These are phyloP conservation scores for Dipteronia sinensis DNA, from an alignment of 345 rosid genomes.

Conservation along the genomic window DNA sequence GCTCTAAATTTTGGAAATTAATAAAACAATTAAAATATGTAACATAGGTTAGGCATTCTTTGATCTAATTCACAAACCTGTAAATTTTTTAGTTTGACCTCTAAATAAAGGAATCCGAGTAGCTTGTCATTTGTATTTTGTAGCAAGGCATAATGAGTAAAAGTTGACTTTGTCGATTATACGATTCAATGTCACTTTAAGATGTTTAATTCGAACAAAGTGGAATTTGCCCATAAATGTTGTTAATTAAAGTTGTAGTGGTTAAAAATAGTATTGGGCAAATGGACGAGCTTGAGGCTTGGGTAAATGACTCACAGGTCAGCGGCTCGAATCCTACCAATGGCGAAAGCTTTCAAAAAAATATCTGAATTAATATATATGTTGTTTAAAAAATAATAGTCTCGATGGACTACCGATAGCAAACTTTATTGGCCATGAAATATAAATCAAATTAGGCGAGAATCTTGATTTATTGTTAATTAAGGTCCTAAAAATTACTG, in stretches of 20 bases:
- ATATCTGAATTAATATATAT: too few species aligned
- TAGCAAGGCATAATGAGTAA: neutral
- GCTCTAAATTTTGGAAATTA: neutral
- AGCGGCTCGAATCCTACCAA: too few species aligned
- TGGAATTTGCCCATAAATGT: neutral
- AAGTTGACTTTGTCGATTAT: neutral
- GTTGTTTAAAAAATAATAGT: too few species aligned
- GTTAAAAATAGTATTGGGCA: too few species aligned
- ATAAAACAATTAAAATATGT: neutral
- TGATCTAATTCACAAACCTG: neutral
- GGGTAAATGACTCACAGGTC: too few species aligned
- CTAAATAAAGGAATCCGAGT: neutral
- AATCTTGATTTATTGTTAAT: too few species aligned
- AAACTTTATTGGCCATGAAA: too few species aligned
- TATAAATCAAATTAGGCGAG: too few species aligned
- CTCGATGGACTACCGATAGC: too few species aligned
- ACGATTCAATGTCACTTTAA: neutral
- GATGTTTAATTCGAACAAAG: neutral
- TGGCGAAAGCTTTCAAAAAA: too few species aligned
- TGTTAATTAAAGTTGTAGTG: neutral
- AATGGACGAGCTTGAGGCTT: too few species aligned
- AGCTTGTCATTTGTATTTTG: neutral
- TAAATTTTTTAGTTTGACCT: neutral
- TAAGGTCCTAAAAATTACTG: too few species aligned
- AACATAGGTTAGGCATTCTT: neutral